phyloP scores from a whole-genome alignment of 2,329 filamentous ascomycete species.

The Tolypocladium cylindrosporum region DNA sequence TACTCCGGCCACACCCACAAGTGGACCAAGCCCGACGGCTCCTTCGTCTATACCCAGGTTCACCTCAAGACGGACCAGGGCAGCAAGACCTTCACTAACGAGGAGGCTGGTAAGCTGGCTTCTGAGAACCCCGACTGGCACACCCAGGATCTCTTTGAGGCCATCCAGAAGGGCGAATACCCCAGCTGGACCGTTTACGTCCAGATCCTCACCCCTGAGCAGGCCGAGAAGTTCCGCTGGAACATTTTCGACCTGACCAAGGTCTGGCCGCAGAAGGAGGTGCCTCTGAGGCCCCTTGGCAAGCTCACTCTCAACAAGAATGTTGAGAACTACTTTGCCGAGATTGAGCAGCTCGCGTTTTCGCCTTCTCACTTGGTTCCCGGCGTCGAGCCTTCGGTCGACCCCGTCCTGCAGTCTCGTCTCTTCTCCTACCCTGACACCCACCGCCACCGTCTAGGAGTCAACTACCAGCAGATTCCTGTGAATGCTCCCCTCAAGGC shows the following conservation, averaged over 20 bases:
- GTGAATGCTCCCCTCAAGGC: slow-evolving; percentile 46
- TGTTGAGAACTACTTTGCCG: slow-evolving; percentile 56
- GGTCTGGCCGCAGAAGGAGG: slow-evolving; percentile 54
- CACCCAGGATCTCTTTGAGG: slow-evolving; percentile 53
- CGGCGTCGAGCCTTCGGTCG: slow-evolving; percentile 51
- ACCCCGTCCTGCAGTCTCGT: slow-evolving; percentile 51
- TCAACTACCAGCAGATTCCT: slow-evolving; percentile 56
- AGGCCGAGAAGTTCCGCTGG: slow-evolving; percentile 50
- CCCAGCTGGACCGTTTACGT: slow-evolving; percentile 56
- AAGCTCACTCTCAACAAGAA: slow-evolving; percentile 56
- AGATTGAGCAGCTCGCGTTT: slow-evolving; percentile 60
- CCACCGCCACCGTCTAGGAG: slow-evolving; percentile 52
- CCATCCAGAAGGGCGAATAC: slow-evolving; percentile 50
- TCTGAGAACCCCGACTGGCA: slow-evolving; percentile 51
- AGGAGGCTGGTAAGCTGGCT: slow-evolving; percentile 43
- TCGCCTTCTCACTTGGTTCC: slow-evolving; percentile 55
- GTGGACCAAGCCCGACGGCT: slow-evolving; percentile 54
- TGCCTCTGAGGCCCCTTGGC: slow-evolving; percentile 51
- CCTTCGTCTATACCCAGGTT: slow-evolving; percentile 56
- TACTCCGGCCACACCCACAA: slow-evolving; percentile 61
- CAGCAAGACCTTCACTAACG: slow-evolving; percentile 47
- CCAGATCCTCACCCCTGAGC: slow-evolving; percentile 51
- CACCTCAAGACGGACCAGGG: slow-evolving; percentile 56
- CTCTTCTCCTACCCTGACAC: slow-evolving; percentile 54
- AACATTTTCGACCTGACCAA: slow-evolving; percentile 63